Evolutionary conservation across 805 yeast genomes (phyloP).

Genomic region (Vanderwaltozyma verrucispora): DNA sequence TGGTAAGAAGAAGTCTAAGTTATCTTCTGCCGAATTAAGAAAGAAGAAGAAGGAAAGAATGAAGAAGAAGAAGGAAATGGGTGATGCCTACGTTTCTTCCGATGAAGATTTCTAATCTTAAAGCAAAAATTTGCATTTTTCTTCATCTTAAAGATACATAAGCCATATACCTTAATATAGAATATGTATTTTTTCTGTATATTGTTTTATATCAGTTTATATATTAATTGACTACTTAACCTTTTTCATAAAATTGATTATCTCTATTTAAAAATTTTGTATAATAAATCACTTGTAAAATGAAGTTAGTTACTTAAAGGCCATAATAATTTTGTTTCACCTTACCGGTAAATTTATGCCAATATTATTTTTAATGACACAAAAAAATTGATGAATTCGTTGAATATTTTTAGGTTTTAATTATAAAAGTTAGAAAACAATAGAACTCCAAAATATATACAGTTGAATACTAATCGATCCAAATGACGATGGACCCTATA

Average conservation of each 20-base stretch:
- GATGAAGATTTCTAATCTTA: conserved; percentile 68
- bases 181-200: conserved; percentile 5
- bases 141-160: conserved; percentile 2
- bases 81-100: conserved; percentile 98
- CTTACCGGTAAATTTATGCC: too few species aligned
- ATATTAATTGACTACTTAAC: conserved; percentile 2
- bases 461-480: too few species aligned
- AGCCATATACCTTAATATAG: conserved; percentile 1
- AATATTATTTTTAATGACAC: too few species aligned
- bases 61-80: conserved; percentile 99
- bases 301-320: too few species aligned
- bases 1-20: conserved; percentile 93
- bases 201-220: conserved; percentile 5
- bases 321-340: too few species aligned
- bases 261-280: neutral
- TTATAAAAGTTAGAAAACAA: too few species aligned
- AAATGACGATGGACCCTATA: neutral
- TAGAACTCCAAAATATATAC: too few species aligned
- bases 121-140: too few species aligned
- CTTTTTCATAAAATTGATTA: neutral
- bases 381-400: too few species aligned
- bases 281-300: too few species aligned
- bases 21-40: conserved; percentile 98
- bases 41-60: conserved; percentile 99
- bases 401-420: too few species aligned